Evolutionary conservation across 23 red algal genomes (phyloP), one percentile per base, ranked within the genome.

Genomic region (Cyanidiococcus yangmingshanensis): DNA sequence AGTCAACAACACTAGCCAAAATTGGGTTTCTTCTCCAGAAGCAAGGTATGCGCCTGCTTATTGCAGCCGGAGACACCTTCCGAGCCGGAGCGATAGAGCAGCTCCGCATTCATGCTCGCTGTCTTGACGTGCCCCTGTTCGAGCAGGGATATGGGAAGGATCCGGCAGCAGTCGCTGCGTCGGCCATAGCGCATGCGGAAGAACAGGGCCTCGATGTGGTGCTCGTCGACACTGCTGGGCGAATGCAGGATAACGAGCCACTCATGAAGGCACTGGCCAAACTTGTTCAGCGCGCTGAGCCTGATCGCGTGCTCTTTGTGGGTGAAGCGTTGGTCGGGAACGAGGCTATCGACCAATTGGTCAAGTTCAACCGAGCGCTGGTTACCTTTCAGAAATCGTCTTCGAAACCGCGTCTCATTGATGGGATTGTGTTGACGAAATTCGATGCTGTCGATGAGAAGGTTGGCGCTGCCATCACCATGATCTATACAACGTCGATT

Each of bases 161-260:
- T 67, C 83, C 94, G 39, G 83, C 94, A 37, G 59, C 58, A 21
- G 87, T 98, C 7, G 94, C 94, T 58, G 57, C 67, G 0, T 85
- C 88, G 38, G 94, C 94, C 35, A 86, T 91, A 54, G 83, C 82
- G 36, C 82, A 76, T 26, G 94, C 88, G 39, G 38, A 39, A 1
- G 82, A 98, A 68, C 37, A 82, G 31, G 58, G 68, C 12, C 30
- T 40, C 29, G 94, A 98, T 76, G 94, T 98, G 39, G 84, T 98
- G 38, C 74, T 98, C 35, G 82, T 98, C 32, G 94, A 98, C 74
- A 98, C 94, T 0, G 94, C 94, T 0, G 94, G 94, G 2, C 82
- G 94, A 2, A 98, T 98, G 94, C 94, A 98, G 79, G 71, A 98
- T 74, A 98, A 98, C 68, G 94, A 89, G 39, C 94, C 94, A 58